Base-by-base conservation (phyloP, 2,329 filamentous ascomycete species). In the Fusarium circinatum region DNA sequence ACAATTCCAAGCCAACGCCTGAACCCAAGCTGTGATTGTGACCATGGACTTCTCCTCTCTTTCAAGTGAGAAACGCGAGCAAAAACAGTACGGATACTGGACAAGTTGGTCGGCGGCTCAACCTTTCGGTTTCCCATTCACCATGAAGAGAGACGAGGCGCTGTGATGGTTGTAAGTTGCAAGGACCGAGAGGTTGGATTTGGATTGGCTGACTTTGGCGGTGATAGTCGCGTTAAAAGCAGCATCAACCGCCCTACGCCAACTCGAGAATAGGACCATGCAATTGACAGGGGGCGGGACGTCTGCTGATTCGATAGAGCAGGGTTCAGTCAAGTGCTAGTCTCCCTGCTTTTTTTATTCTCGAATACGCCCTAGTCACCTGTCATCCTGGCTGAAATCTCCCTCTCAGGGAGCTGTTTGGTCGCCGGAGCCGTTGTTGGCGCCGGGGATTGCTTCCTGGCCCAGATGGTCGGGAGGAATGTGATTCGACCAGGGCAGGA, bases 401-500 rank as follows among this genome's bases (percentile, higher is more conserved):
- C 64, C 71, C 70, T 71, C 64, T 70, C 58, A 66, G 60, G 60
- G 70, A 66, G 71, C 69, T 78, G 71, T 78, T 74, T 78, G 76
- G 75, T 67, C 57, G 62, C 62, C 61, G 47, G 39, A 36, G 69
- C 71, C 73, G 73, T 71, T 75, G 62, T 68, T 78, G 74, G 74
- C 76, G 76, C 76, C 68, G 71, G 68, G 75, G 75, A 75, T 70
- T 62, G 65, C 74, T 76, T 75, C 70, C 71, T 75, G 76, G 73
- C 74, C 76, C 76, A 78, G 65, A 75, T 74, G 73, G 75, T 70
- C 68, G 76, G 76, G 76, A 78, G 76, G 68, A 76, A 77, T 78
- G 71, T 78, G 76, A 78, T 78, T 78, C 76, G 76, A 74, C 72
- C 54, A 65, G 57, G 28, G 38, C 69, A 20, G 56, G 55, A 15